Percentiles rank a stretch among this genome's conserved stretches.
Evolutionary conservation across 345 rosid species (phyloP).

Genomic region (Corymbia maculata): DNA sequence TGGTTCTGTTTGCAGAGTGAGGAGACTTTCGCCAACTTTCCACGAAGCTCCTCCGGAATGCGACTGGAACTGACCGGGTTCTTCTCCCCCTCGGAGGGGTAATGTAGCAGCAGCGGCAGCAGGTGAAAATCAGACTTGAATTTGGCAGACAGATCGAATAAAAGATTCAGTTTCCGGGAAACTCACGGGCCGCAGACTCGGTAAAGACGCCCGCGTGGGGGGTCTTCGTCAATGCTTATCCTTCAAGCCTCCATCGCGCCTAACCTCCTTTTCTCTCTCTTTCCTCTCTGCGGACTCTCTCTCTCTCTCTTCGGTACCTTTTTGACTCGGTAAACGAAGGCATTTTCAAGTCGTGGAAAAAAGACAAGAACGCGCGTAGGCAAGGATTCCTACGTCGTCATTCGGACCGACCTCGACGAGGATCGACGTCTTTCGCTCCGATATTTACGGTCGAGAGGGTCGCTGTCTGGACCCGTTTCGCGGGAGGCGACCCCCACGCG

Average conservation of each 20-base stretch:
- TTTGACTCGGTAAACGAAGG: not conserved
- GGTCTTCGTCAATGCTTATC: not conserved
- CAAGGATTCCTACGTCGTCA: not conserved
- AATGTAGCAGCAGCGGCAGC: not conserved
- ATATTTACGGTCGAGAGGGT: not conserved
- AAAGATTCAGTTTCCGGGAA: not conserved
- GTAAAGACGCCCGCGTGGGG: not conserved
- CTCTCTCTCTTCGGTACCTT: too few species aligned
- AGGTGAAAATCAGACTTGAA: not conserved
- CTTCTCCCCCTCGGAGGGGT: not conserved
- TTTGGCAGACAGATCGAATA: not conserved
- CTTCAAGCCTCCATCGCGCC: not conserved
- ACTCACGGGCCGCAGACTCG: not conserved
- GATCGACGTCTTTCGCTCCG: not conserved
- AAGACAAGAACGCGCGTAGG: not conserved
- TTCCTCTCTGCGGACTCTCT: not conserved
- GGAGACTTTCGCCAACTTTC: not conserved
- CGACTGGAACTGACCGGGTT: not conserved
- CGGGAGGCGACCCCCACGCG: not conserved
- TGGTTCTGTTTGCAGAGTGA: not conserved
- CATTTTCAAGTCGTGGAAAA: not conserved
- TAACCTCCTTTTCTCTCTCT: not conserved
- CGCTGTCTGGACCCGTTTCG: not conserved
- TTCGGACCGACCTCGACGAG: not conserved
- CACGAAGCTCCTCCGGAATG: not conserved